phyloP scores from a whole-genome alignment of 1,284 basidiomycete genomes.

The Earliella scabrosa region DNA sequence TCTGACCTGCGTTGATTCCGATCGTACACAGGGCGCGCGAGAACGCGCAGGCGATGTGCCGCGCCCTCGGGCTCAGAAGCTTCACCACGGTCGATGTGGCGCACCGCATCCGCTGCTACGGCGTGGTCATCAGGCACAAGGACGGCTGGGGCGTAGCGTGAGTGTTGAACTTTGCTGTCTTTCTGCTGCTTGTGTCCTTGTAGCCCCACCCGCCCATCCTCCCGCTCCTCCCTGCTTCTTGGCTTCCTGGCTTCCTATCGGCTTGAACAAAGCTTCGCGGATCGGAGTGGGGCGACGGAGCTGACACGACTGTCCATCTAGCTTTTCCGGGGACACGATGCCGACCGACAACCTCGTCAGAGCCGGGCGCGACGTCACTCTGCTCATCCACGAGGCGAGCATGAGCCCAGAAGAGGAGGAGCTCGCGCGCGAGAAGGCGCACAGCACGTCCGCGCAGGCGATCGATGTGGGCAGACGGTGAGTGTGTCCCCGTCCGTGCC shows the following conservation, averaged over 20 bases:
- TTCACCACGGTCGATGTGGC: constrained; percentile 72
- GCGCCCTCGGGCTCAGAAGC: constrained; percentile 52
- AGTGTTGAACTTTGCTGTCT: constrained; percentile 35
- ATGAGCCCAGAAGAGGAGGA: constrained; percentile 81
- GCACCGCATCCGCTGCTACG: constrained; percentile 79
- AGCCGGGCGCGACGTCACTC: constrained; percentile 71
- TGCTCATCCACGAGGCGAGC: constrained; percentile 95
- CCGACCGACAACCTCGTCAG: constrained; percentile 73
- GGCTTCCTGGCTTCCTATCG: neutral
- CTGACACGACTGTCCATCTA: constrained; percentile 31
- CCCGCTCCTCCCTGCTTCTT: neutral
- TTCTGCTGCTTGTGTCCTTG: no score
- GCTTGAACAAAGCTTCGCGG: constrained; percentile 14
- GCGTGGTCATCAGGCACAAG: constrained; percentile 65
- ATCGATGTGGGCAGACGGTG: constrained; percentile 76
- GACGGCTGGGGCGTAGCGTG: constrained; percentile 87
- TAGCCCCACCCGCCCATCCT: neutral
- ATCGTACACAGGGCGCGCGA: constrained; percentile 43
- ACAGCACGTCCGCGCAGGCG: constrained; percentile 91
- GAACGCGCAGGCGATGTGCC: constrained; percentile 48
- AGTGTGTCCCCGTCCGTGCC: no score
- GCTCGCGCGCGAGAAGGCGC: constrained; percentile 79
- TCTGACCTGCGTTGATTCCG: neutral
- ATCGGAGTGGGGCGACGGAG: constrained; percentile 2
- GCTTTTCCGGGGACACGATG: constrained; percentile 89